Base-by-base conservation (phyloP, 331 rosid genomes). In the Rosa hybrid region DNA sequence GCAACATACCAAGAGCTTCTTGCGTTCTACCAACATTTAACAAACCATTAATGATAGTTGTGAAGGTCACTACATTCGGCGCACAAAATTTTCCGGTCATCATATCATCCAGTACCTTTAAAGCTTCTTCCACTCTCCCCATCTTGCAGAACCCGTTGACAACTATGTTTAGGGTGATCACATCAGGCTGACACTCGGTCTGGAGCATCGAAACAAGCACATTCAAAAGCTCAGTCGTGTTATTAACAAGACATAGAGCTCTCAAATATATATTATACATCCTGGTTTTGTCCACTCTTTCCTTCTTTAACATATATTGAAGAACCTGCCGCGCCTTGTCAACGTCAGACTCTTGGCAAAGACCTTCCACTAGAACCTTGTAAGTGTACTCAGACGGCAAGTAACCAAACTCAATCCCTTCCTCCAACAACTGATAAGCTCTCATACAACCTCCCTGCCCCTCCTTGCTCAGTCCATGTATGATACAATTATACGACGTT, bases 381-480 rank as follows among this genome's bases (percentile, higher is more conserved):
- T 91, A 92, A 9, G 98, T 90, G 77, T 83, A 78, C 82, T 91
- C 96, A 4, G 90, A 92, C 0, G 87, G 87, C 75, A 77, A 78
- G 75, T 89, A 91, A 23, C 98, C 90, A 51, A 90, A 91, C 78
- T 67, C 88, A 75, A 73, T 81, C 54, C 97, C 96, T 83, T 95
- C 97, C 68, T 90, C 87, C 23, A 91, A 79, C 81, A 95, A 83
- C 83, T 91, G 96, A 88, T 86, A 90, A 72, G 94, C 97, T 82
- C 98, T 86, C 98, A 89, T 86, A 65, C 89, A 87, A 80, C 89
- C 90, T 76, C 96, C 96, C 54, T 90, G 88, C 68, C 96, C 96
- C 41, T 90, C 92, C 81, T 84, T 89, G 94, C 91, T 85, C 68
- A 91, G 98, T 53, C 99, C 96, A 72, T 92, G 99, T 20, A 90